These are phyloP conservation scores for Noccaea caerulescens DNA, from an alignment of 345 rosid species.

Conservation along the genomic window DNA sequence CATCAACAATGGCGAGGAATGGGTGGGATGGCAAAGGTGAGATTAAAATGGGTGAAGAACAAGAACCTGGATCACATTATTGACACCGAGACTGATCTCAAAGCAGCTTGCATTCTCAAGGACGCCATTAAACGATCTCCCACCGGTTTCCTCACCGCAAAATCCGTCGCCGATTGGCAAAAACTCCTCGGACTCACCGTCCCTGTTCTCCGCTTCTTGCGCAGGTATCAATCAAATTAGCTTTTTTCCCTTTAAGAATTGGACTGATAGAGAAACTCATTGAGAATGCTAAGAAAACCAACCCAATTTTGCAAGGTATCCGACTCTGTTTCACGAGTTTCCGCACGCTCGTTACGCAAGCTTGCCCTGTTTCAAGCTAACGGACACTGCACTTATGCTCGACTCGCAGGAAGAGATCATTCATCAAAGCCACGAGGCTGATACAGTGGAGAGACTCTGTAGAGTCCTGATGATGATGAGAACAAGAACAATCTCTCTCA, in stretches of 20 bases:
- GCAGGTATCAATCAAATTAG: constrained; percentile 54
- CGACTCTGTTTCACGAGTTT: constrained; percentile 86
- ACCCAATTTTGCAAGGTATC: constrained; percentile 60
- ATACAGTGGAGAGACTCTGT: constrained; percentile 82
- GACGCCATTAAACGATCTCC: constrained; percentile 92
- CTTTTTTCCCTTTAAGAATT: constrained; percentile 4
- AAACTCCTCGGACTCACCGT: constrained; percentile 93
- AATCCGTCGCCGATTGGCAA: constrained; percentile 89
- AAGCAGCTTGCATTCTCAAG: constrained; percentile 88
- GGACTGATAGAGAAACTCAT: background rate
- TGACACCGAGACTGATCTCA: constrained; percentile 85
- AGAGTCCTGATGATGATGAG: constrained; percentile 90
- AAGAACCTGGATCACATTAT: constrained; percentile 80
- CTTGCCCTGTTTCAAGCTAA: constrained; percentile 86
- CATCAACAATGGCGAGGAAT: constrained; percentile 62
- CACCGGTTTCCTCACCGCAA: constrained; percentile 86
- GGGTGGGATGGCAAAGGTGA: constrained; percentile 64
- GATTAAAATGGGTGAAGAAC: constrained; percentile 94
- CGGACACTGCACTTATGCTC: constrained; percentile 78
- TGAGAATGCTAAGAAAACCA: constrained; percentile 13
- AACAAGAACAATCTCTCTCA: constrained; percentile 62
- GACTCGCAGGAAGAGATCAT: constrained; percentile 78
- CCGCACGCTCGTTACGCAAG: constrained; percentile 79
- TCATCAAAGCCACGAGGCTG: constrained; percentile 62
- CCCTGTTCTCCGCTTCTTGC: constrained; percentile 88